Percentiles rank a stretch among this genome's conserved stretches.
Conservation (phyloP, 768 basidiomycete genomes). For the Sutorius australiensis region DNA sequence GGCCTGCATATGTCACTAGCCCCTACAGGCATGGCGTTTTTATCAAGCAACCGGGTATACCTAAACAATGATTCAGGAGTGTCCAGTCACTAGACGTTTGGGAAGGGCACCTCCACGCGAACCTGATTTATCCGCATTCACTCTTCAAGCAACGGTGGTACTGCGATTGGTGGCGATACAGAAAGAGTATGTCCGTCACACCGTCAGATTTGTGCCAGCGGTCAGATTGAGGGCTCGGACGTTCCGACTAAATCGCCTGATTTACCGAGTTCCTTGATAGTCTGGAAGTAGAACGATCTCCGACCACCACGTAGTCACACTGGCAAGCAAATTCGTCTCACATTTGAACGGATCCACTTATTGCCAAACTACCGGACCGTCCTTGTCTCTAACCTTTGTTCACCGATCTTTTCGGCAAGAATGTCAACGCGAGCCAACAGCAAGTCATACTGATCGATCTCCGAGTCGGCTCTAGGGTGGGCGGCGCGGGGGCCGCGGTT, state of each 20-base stretch:
- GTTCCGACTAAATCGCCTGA: conserved; percentile 66
- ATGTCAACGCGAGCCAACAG: conserved; percentile 92
- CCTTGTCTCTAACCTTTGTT: conserved; percentile 84
- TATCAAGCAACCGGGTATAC: conserved; percentile 75
- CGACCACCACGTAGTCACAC: conserved; percentile 97
- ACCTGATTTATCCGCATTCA: conserved; percentile 93
- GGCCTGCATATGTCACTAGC: conserved; percentile 93
- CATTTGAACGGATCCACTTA: conserved; percentile 67
- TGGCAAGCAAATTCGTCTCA: conserved; percentile 83
- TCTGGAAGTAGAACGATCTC: conserved; percentile 99
- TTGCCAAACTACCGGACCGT: conserved; percentile 71
- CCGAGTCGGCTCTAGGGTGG: conserved; percentile 84
- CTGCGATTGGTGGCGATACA: conserved; percentile 96
- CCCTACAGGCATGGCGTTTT: conserved; percentile 92
- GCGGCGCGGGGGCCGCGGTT: conserved; percentile 93
- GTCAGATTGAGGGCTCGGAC: conserved; percentile 94
- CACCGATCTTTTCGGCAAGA: conserved; percentile 96
- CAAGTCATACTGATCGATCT: conserved; percentile 79
- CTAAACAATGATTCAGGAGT: conserved; percentile 83
- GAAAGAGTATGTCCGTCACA: conserved; percentile 95
- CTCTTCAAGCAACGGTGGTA: conserved; percentile 87
- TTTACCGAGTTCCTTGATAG: conserved; percentile 36
- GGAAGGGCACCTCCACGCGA: conserved; percentile 97
- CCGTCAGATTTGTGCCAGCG: conserved; percentile 71
- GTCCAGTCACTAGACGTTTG: conserved; percentile 92